A percentile compares a stretch with the other conserved stretches of the same genome.
Conservation (phyloP, 2,329 filamentous ascomycete genomes). For the Cadophora sp. region DNA sequence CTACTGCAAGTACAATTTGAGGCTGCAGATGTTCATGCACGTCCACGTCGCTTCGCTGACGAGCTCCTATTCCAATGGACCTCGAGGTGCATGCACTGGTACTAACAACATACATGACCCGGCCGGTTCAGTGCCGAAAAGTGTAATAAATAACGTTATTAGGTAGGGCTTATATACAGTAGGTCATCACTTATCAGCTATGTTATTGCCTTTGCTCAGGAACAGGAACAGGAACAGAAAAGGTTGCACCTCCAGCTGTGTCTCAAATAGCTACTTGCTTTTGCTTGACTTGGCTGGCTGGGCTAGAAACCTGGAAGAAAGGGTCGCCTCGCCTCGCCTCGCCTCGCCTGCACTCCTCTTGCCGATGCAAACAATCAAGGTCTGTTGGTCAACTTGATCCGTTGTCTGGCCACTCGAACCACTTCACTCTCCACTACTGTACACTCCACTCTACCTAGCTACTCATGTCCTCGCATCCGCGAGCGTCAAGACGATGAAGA, state of each 20-base stretch:
- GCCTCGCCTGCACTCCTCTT: neutral
- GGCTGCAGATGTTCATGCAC: slow-evolving; percentile 18
- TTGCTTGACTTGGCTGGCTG: no score
- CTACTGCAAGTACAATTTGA: neutral
- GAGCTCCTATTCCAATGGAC: neutral
- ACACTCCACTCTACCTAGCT: neutral
- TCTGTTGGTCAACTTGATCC: no score
- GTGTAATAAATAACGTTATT: neutral
- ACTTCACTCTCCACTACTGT: no score
- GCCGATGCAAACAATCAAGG: slow-evolving; percentile 2
- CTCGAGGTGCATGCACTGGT: neutral
- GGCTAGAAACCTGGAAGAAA: no score
- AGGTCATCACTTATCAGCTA: neutral
- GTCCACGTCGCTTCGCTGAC: neutral
- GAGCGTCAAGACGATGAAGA: neutral
- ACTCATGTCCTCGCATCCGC: neutral
- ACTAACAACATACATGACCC: neutral
- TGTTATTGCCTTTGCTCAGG: neutral
- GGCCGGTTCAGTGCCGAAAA: neutral
- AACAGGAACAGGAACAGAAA: slow-evolving; percentile 2
- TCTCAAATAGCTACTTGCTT: neutral
- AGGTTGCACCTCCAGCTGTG: no score
- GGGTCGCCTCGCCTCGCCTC: neutral
- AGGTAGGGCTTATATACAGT: neutral
- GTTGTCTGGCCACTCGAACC: no score